Conservation (phyloP, 116 monocot genomes). For the Papilionanthe hybrid region DNA sequence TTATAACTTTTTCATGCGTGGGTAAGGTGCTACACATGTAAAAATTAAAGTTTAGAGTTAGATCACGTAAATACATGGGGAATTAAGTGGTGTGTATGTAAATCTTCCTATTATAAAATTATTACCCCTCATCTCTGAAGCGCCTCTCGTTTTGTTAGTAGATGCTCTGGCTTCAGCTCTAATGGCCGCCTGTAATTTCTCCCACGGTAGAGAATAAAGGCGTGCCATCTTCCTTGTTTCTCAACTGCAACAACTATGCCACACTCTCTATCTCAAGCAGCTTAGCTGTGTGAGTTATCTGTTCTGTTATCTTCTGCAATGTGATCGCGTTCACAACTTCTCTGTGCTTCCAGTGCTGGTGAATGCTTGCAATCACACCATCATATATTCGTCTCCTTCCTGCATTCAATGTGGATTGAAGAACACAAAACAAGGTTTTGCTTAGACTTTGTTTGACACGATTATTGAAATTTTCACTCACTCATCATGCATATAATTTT, state of each 20-base stretch:
- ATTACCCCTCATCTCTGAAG: slow-evolving; percentile 75
- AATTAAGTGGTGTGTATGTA: no score
- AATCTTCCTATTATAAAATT: neutral
- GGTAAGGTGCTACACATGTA: no score
- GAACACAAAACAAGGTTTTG: no score
- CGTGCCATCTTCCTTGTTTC: slow-evolving; percentile 60
- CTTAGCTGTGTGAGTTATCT: slow-evolving; percentile 50
- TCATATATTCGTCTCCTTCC: slow-evolving; percentile 90
- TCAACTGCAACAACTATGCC: slow-evolving; percentile 67
- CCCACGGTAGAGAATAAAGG: slow-evolving; percentile 79
- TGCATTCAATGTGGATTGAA: slow-evolving; percentile 11
- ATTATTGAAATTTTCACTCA: neutral
- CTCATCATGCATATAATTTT: no score
- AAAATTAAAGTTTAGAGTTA: no score
- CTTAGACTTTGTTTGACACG: no score
- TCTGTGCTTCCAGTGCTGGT: slow-evolving; percentile 91
- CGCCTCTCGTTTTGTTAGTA: slow-evolving; percentile 72
- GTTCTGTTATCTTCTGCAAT: slow-evolving; percentile 41
- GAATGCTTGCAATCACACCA: slow-evolving; percentile 74
- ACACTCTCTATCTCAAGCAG: slow-evolving; percentile 72
- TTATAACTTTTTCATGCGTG: no score
- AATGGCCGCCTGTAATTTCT: slow-evolving; percentile 61
- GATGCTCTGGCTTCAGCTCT: slow-evolving; percentile 41
- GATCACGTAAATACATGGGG: no score
- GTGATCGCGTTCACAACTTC: slow-evolving; percentile 88